A percentile compares a stretch with the other conserved stretches of the same genome.
These are phyloP conservation scores for Epichloe amarillans DNA, from an alignment of 2,329 filamentous ascomycete species.

Conservation along the genomic window DNA sequence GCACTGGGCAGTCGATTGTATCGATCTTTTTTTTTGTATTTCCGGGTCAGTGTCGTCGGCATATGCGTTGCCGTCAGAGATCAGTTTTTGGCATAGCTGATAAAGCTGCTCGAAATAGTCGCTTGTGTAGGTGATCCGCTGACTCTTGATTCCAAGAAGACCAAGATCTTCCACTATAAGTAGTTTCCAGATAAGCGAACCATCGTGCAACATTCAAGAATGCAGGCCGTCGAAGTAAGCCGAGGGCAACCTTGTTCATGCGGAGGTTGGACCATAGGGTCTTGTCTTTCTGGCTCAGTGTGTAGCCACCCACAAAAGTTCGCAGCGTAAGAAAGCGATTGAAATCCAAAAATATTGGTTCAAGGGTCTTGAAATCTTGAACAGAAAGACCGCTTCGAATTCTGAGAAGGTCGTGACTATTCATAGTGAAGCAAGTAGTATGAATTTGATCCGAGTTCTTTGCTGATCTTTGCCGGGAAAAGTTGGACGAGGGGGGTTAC, in stretches of 20 bases:
- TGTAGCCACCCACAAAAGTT: not conserved
- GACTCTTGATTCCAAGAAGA: slow-evolving; percentile 72
- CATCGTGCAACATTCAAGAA: slow-evolving; percentile 1
- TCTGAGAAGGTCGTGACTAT: no score
- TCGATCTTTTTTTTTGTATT: slow-evolving; percentile 66
- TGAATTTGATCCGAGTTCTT: no score
- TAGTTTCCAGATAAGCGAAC: not conserved
- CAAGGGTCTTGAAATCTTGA: no score
- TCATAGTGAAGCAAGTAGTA: no score
- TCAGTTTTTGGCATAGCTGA: slow-evolving; percentile 61
- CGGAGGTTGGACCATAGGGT: not conserved
- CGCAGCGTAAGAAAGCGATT: not conserved
- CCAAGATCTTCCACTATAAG: slow-evolving; percentile 68
- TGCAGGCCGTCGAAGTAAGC: not conserved
- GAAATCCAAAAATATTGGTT: not conserved
- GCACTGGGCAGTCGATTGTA: slow-evolving; percentile 52
- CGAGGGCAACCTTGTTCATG: slow-evolving; percentile 1
- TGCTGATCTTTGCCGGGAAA: no score
- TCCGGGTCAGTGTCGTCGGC: slow-evolving; percentile 80
- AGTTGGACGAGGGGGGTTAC: no score
- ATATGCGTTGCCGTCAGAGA: slow-evolving; percentile 71
- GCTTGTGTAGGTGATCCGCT: slow-evolving; percentile 69
- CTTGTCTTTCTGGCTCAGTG: not conserved
- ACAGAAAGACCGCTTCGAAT: no score
- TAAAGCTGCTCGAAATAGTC: slow-evolving; percentile 84